These are phyloP conservation scores for Solanum chiquidenum DNA, from an alignment of 257 asterid species.

Conservation along the genomic window DNA sequence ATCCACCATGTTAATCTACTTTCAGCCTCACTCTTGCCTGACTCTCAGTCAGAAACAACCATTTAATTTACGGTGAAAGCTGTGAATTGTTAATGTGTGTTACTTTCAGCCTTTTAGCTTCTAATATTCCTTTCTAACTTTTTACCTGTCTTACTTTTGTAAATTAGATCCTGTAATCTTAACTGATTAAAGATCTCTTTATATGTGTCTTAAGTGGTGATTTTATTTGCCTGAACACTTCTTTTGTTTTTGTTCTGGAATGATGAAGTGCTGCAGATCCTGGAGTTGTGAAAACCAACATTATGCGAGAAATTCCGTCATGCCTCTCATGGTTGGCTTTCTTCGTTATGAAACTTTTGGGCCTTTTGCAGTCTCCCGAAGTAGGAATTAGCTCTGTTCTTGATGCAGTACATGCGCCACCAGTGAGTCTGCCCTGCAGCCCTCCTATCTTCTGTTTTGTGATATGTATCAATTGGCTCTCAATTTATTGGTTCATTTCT, in stretches of 20 bases:
- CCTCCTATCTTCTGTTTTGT: background rate
- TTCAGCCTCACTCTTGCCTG: background rate
- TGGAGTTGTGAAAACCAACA: conserved; percentile 75
- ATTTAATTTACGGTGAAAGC: background rate
- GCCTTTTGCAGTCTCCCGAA: conserved; percentile 65
- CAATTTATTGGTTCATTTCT: background rate
- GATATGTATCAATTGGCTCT: background rate
- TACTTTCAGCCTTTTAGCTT: background rate
- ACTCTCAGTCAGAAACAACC: background rate
- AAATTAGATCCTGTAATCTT: background rate
- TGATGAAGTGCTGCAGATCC: conserved; percentile 71
- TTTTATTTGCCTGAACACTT: background rate
- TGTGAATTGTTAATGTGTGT: background rate
- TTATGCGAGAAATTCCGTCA: conserved; percentile 80
- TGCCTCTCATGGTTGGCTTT: conserved; percentile 35
- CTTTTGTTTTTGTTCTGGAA: background rate
- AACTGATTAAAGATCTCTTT: background rate
- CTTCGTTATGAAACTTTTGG: conserved; percentile 34
- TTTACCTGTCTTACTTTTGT: background rate
- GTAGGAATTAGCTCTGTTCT: conserved; percentile 47
- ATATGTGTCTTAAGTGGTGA: background rate
- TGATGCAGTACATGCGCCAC: conserved; percentile 81
- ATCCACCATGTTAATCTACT: background rate
- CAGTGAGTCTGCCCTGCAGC: conserved; percentile 33
- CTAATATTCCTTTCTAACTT: background rate